Conservation (phyloP, 2,329 filamentous ascomycete genomes). For the Scytalidium lignicola region DNA sequence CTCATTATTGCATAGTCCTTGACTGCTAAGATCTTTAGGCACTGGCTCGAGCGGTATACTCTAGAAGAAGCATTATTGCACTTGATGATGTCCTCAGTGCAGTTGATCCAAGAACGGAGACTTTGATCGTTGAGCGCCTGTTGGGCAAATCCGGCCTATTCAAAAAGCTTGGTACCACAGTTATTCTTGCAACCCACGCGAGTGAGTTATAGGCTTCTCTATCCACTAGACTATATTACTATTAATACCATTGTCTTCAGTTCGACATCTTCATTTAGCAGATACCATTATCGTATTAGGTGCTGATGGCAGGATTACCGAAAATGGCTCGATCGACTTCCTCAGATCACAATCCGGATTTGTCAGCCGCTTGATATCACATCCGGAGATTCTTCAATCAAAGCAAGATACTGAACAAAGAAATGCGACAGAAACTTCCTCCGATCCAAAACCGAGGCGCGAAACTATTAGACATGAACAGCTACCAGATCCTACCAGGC, state of each 20-base stretch:
- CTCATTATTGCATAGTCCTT: no score
- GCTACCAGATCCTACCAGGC: constrained; percentile 29
- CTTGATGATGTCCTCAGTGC: constrained; percentile 43
- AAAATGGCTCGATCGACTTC: constrained; percentile 30
- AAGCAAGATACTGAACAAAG: no score
- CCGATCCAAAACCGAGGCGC: no score
- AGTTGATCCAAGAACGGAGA: constrained; percentile 38
- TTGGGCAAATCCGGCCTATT: constrained; percentile 36
- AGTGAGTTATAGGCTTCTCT: no score
- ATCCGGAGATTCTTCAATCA: constrained; percentile 29
- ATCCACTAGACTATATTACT: constrained; percentile 16
- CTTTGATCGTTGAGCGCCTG: constrained; percentile 35
- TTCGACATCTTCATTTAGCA: constrained; percentile 28
- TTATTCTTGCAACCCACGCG: constrained; percentile 38
- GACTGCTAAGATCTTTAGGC: constrained; percentile 6
- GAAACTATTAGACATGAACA: constrained; percentile 32
- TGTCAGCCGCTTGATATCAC: constrained; percentile 22
- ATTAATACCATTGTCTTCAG: constrained; percentile 15
- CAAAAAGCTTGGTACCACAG: constrained; percentile 30
- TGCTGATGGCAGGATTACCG: constrained; percentile 23
- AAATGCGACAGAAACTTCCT: no score
- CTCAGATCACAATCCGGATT: constrained; percentile 11
- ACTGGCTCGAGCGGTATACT: constrained; percentile 15
- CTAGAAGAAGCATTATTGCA: constrained; percentile 28
- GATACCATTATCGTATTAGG: constrained; percentile 36